These are phyloP conservation scores for Isatis tinctoria DNA, from an alignment of 345 rosid genomes.

Conservation along the genomic window DNA sequence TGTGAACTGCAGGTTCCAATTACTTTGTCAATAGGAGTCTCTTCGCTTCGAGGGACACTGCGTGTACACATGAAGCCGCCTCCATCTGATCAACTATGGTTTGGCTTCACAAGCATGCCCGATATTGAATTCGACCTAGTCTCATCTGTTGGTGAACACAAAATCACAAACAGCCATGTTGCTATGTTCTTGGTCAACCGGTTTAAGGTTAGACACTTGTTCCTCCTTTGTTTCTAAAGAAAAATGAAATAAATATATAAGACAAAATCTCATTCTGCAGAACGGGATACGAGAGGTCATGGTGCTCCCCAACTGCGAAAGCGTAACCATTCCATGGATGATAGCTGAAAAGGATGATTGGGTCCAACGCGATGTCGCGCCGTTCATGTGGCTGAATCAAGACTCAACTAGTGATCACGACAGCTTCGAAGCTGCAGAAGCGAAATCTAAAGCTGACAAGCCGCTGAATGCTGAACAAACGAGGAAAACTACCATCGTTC, in stretches of 20 bases:
- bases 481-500: conserved; percentile 23
- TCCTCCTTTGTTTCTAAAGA: neutral
- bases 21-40: conserved; percentile 69
- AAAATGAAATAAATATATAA: neutral
- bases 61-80: conserved; percentile 88
- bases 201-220: conserved; percentile 59
- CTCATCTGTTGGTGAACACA: conserved; percentile 87
- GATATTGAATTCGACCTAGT: conserved; percentile 70
- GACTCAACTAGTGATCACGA: conserved; percentile 45
- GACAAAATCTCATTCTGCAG: conserved; percentile 38
- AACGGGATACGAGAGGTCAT: conserved; percentile 58
- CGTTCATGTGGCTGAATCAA: conserved; percentile 80
- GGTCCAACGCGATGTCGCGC: conserved; percentile 70
- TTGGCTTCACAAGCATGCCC: conserved; percentile 86
- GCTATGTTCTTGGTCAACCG: conserved; percentile 66
- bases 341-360: conserved; percentile 87
- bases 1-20: conserved; percentile 67
- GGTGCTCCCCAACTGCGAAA: conserved; percentile 95
- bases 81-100: conserved; percentile 96
- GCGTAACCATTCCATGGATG: conserved; percentile 77
- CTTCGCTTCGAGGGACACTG: conserved; percentile 76
- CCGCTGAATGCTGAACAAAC: conserved; percentile 29
- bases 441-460: conserved; percentile 36
- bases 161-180: conserved; percentile 62
- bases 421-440: conserved; percentile 31